Evolutionary conservation across 305 asterid genomes (phyloP).

Genomic region (Coffea humblotiana): DNA sequence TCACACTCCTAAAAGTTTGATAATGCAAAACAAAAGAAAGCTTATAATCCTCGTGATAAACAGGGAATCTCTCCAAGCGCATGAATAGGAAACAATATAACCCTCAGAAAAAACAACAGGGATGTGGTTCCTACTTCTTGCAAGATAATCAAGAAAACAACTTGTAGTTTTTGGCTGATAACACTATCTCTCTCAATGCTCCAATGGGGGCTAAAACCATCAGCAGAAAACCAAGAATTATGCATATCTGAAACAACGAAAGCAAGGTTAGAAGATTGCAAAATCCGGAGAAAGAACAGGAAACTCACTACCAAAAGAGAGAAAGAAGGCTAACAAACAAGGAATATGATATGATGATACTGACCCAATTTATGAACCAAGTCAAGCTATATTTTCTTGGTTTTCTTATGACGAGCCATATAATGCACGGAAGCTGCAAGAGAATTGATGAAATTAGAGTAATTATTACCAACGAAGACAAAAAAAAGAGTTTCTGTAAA

Average conservation of each 20-base stretch:
- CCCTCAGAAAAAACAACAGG: too few relatives aligned
- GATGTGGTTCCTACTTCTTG: neutral
- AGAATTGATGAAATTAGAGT: neutral
- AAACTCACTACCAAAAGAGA: too few relatives aligned
- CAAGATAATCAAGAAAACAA: constrained; percentile 39
- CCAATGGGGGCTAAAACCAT: constrained; percentile 50
- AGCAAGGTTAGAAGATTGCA: neutral
- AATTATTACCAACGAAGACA: too few relatives aligned
- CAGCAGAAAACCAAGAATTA: constrained; percentile 36
- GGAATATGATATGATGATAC: neutral
- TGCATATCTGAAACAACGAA: constrained; percentile 31
- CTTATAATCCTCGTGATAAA: too few relatives aligned
- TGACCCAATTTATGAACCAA: constrained; percentile 49
- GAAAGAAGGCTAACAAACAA: too few relatives aligned
- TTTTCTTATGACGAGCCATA: constrained; percentile 47
- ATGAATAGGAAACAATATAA: too few relatives aligned
- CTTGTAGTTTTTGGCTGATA: constrained; percentile 33
- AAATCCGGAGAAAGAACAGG: too few relatives aligned
- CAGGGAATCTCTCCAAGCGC: too few relatives aligned
- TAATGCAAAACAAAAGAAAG: too few relatives aligned
- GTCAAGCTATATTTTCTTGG: constrained; percentile 46
- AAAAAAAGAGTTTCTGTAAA: neutral
- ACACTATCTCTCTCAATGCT: constrained; percentile 36
- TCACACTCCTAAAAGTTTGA: too few relatives aligned
- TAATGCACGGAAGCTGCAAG: constrained; percentile 57